Evolutionary conservation across 139 green algal genomes (phyloP).

Genomic region (Picochlorum sp.): DNA sequence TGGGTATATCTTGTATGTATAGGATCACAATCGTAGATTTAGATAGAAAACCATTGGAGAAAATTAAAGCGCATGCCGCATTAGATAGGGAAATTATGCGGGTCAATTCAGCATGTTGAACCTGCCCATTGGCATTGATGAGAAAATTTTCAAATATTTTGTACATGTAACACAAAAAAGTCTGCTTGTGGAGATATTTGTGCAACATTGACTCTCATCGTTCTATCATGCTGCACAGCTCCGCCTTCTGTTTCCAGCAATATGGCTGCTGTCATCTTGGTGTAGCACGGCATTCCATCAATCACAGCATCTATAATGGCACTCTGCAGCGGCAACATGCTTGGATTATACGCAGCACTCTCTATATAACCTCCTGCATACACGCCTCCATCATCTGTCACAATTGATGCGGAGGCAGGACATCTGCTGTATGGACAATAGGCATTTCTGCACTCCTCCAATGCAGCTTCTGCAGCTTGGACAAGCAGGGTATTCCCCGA

Average conservation of each 20-base stretch:
- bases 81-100: slow-evolving; percentile 47
- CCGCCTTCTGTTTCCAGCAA: slow-evolving; percentile 43
- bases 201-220: slow-evolving; percentile 13
- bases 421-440: slow-evolving; percentile 30
- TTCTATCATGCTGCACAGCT: slow-evolving; percentile 38
- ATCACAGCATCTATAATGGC: slow-evolving; percentile 58
- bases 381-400: slow-evolving; percentile 36
- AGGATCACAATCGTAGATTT: slow-evolving; percentile 60
- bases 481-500: slow-evolving; percentile 9
- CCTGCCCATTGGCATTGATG: neutral
- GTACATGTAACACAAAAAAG: slow-evolving; percentile 24
- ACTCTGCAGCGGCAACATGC: slow-evolving; percentile 61
- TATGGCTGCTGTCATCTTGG: slow-evolving; percentile 45
- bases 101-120: neutral
- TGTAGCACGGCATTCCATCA: slow-evolving; percentile 45
- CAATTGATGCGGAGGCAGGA: slow-evolving; percentile 55
- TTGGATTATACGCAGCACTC: slow-evolving; percentile 79
- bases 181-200: slow-evolving; percentile 29
- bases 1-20: slow-evolving; percentile 8
- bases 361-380: slow-evolving; percentile 65
- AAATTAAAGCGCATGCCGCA: slow-evolving; percentile 45
- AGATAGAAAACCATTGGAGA: slow-evolving; percentile 60
- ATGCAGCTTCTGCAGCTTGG: slow-evolving; percentile 29
- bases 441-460: slow-evolving; percentile 24
- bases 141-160: too few species aligned